phyloP scores from a whole-genome alignment of 176 grass and related monocot genomes.

The Avena insularis region DNA sequence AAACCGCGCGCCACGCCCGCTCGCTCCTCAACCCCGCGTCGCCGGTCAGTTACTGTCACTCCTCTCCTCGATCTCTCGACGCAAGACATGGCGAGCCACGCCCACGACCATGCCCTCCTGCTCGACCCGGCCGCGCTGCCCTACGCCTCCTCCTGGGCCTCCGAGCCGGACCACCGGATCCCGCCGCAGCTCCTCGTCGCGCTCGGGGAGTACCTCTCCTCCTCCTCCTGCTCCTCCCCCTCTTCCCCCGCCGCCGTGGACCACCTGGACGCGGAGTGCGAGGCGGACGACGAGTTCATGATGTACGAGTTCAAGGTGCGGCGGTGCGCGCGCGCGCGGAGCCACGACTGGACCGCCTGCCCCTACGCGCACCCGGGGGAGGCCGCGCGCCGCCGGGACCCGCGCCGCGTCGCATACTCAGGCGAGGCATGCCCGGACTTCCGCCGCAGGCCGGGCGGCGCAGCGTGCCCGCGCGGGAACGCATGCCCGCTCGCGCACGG shows the following conservation, averaged over 20 bases:
- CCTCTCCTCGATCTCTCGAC: background rate
- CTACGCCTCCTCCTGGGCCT: constrained; percentile 32
- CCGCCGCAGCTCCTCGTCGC: constrained; percentile 59
- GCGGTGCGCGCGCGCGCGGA: constrained; percentile 75
- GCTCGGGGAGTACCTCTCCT: constrained; percentile 53
- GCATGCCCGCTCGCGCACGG: constrained; percentile 89
- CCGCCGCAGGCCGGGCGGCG: constrained; percentile 43
- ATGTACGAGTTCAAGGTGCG: constrained; percentile 99
- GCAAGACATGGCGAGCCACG: constrained; percentile 38
- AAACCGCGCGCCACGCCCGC: constrained; percentile 18
- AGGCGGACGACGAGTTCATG: constrained; percentile 86
- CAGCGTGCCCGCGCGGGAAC: constrained; percentile 63
- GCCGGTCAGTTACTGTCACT: constrained; percentile 2
- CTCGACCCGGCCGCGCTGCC: constrained; percentile 45
- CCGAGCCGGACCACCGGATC: constrained; percentile 30
- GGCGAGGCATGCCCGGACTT: constrained; percentile 88
- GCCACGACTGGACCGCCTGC: constrained; percentile 98
- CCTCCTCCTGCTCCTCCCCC: background rate
- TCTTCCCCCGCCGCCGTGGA: background rate
- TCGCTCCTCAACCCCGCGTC: constrained; percentile 6
- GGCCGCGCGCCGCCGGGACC: constrained; percentile 82
- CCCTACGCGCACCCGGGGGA: constrained; percentile 91
- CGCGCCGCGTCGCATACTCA: constrained; percentile 72
- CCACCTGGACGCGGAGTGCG: background rate
- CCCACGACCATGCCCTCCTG: constrained; percentile 28